Conservation (phyloP, 345 rosid species). For the Jatropha curcas region DNA sequence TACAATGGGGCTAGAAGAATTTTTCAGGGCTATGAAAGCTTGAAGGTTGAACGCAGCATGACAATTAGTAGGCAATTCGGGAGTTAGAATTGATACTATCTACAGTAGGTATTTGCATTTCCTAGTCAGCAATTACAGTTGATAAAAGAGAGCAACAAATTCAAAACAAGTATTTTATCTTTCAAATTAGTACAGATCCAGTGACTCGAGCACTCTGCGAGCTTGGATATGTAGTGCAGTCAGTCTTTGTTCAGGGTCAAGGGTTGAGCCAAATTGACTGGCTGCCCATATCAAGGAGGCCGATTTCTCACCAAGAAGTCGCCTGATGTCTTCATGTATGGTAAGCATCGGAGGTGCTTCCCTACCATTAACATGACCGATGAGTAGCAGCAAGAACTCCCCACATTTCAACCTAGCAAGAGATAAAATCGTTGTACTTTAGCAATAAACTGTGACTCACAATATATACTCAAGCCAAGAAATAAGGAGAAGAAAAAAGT, state of each 20-base stretch:
- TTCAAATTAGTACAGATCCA: slow-evolving; percentile 42
- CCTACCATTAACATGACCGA: slow-evolving; percentile 87
- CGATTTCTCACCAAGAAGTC: slow-evolving; percentile 86
- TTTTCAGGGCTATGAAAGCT: too few species aligned
- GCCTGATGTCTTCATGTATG: slow-evolving; percentile 80
- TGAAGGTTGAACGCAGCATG: too few species aligned
- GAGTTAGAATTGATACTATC: not conserved
- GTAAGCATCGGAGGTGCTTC: slow-evolving; percentile 77
- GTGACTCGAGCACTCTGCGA: slow-evolving; percentile 86
- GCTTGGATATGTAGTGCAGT: slow-evolving; percentile 87
- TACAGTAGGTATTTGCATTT: not conserved
- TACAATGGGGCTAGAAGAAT: too few species aligned
- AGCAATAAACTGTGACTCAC: not conserved
- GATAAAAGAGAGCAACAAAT: not conserved
- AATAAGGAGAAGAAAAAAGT: too few species aligned
- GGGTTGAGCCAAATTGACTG: slow-evolving; percentile 85
- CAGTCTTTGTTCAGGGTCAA: slow-evolving; percentile 83
- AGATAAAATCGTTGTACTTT: not conserved
- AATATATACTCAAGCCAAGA: too few species aligned
- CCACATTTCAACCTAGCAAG: slow-evolving; percentile 79
- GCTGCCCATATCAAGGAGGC: slow-evolving; percentile 99
- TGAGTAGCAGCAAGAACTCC: slow-evolving; percentile 87
- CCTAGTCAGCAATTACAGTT: not conserved
- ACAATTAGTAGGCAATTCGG: too few species aligned
- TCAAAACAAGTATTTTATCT: not conserved